phyloP scores from a whole-genome alignment of 2,329 filamentous ascomycete species.

The Claviceps sp. region DNA sequence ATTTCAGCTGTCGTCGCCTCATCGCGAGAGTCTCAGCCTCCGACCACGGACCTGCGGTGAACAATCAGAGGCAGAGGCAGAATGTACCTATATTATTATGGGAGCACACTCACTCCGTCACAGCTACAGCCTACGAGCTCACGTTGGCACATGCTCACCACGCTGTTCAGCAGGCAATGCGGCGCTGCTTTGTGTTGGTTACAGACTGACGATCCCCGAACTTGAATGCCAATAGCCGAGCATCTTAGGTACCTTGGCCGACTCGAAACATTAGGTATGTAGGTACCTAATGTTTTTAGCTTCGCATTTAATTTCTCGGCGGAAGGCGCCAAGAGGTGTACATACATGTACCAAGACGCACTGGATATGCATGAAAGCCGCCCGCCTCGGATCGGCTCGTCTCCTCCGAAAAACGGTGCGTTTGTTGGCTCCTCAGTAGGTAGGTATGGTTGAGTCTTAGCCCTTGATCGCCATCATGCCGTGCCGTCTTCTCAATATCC shows the following conservation, averaged over 20 bases:
- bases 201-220: background rate
- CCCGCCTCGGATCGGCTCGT: background rate
- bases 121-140: background rate
- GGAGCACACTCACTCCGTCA: background rate
- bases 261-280: too few relatives aligned
- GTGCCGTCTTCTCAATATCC: background rate
- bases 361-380: background rate
- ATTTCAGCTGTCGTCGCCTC: too few relatives aligned
- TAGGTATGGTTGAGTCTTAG: background rate
- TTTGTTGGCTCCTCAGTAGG: background rate
- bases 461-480: background rate
- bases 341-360: background rate
- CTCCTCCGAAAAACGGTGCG: background rate
- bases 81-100: background rate
- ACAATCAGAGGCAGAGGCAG: background rate
- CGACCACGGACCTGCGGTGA: background rate
- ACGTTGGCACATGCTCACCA: background rate
- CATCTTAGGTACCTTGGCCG: too few relatives aligned
- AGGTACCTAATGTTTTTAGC: background rate
- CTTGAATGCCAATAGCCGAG: background rate
- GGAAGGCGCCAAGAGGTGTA: background rate
- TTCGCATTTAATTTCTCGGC: background rate
- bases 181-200: background rate
- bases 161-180: background rate
- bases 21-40: too few relatives aligned